These are phyloP conservation scores for Phytophthora quininea DNA, from an alignment of 352 stramenopile species.

Conservation along the genomic window DNA sequence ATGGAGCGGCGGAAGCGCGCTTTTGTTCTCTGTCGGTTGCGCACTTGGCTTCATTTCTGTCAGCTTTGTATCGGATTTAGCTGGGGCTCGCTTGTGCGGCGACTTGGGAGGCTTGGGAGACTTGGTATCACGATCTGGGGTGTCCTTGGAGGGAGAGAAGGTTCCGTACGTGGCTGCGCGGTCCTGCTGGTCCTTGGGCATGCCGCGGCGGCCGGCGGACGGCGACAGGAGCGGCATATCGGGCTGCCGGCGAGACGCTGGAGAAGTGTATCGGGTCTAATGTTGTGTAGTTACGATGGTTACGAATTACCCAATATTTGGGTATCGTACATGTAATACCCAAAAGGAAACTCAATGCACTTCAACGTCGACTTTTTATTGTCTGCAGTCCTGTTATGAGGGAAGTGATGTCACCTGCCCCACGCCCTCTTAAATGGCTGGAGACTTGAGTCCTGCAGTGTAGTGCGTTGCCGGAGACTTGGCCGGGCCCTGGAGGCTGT, in stretches of 20 bases:
- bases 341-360: background rate
- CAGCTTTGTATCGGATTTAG: background rate
- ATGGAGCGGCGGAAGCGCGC: conserved; percentile 25
- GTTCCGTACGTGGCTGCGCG: conserved; percentile 27
- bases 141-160: conserved; percentile 4
- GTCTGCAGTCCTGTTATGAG: conserved; percentile 8
- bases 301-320: background rate
- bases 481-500: conserved; percentile 34
- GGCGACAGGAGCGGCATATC: conserved; percentile 23
- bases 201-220: background rate
- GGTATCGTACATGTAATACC: background rate
- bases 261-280: no score
- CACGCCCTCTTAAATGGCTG: conserved; percentile 23
- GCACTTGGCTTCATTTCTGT: background rate
- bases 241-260: background rate
- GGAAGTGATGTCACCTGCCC: no score
- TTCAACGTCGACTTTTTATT: background rate
- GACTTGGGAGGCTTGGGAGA: background rate
- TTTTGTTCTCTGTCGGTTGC: conserved; percentile 2
- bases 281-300: no score
- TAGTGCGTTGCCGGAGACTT: conserved; percentile 17
- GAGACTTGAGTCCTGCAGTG: conserved; percentile 33
- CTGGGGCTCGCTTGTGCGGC: background rate
- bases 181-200: conserved; percentile 10
- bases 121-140: background rate